These are phyloP conservation scores for Pharnaceum exiguum DNA, from an alignment of 148 eudicot species.

Conservation along the genomic window DNA sequence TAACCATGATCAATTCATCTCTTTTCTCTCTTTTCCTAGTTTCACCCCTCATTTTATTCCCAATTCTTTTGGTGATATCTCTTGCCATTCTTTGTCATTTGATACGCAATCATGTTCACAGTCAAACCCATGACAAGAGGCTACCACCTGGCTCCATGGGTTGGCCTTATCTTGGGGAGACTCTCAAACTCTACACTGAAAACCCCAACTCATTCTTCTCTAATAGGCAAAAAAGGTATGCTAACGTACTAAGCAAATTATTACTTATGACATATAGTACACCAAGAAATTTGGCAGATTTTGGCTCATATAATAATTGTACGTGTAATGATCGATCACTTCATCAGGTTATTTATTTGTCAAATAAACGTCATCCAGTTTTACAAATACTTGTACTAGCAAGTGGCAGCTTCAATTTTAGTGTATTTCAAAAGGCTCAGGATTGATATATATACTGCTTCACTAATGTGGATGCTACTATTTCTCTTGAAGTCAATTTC, in stretches of 20 bases:
- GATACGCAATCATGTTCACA: conserved; percentile 18
- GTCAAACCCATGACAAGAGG: conserved; percentile 8
- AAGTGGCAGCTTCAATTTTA: too few relatives aligned
- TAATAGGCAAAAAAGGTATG: conserved; percentile 52
- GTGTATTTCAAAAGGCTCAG: too few relatives aligned
- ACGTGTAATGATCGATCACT: neutral
- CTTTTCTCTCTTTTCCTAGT: conserved; percentile 1
- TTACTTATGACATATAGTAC: neutral
- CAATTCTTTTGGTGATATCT: neutral
- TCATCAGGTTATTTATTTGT: too few relatives aligned
- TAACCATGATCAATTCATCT: too few relatives aligned
- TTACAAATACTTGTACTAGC: too few relatives aligned
- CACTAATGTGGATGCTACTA: too few relatives aligned
- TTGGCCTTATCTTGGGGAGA: conserved; percentile 93
- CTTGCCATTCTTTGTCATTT: conserved; percentile 14
- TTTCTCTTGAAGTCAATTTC: neutral
- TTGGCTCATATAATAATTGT: neutral
- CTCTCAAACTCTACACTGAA: conserved; percentile 76
- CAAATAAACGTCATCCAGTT: too few relatives aligned
- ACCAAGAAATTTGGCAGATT: neutral
- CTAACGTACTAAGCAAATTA: neutral
- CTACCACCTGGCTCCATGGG: conserved; percentile 95
- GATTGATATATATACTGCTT: too few relatives aligned
- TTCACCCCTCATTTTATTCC: conserved; percentile 2
- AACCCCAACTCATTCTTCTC: conserved; percentile 84